Evolutionary conservation across 108 stramenopile species (phyloP).

Genomic region (Conticribra guillardii): DNA sequence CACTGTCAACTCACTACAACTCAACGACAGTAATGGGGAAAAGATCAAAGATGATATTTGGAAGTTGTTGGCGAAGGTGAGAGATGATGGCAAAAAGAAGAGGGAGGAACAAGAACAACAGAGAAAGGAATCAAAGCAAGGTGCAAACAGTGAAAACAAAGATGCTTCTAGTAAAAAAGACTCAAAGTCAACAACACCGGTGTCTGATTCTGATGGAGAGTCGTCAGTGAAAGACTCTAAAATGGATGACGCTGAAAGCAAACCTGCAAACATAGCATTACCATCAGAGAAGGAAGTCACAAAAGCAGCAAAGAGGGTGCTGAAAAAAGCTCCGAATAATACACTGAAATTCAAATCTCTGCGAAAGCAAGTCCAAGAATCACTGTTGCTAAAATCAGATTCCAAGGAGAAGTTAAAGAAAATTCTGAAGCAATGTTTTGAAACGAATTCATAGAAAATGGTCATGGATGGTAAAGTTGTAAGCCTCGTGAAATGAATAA

Average conservation of each 20-base stretch:
- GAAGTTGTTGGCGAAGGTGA: slow-evolving; percentile 62
- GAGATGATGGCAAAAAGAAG: slow-evolving; percentile 40
- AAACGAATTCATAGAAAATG: slow-evolving; percentile 43
- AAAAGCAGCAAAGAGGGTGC: slow-evolving; percentile 70
- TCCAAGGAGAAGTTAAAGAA: slow-evolving; percentile 23
- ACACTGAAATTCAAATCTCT: slow-evolving; percentile 68
- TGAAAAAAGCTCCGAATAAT: slow-evolving; percentile 75
- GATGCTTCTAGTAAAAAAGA: background rate
- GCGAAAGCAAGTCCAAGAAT: slow-evolving; percentile 53
- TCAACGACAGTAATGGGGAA: slow-evolving; percentile 53
- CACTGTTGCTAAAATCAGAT: slow-evolving; percentile 24
- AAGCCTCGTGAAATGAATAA: slow-evolving; percentile 17
- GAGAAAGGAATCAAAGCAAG: slow-evolving; percentile 26
- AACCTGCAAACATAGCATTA: background rate
- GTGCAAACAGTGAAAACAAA: slow-evolving; percentile 13
- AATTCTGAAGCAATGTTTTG: slow-evolving; percentile 28
- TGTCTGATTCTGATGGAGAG: slow-evolving; percentile 14
- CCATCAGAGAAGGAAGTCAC: slow-evolving; percentile 40
- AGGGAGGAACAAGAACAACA: slow-evolving; percentile 26
- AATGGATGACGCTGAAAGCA: background rate
- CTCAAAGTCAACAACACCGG: background rate
- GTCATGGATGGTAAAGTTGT: slow-evolving; percentile 46
- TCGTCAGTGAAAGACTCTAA: slow-evolving; percentile 29
- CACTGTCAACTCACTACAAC: slow-evolving; percentile 76
- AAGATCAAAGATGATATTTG: slow-evolving; percentile 70